Base-by-base conservation (phyloP, 208 protist species). In the Crithidia acanthocephali region DNA sequence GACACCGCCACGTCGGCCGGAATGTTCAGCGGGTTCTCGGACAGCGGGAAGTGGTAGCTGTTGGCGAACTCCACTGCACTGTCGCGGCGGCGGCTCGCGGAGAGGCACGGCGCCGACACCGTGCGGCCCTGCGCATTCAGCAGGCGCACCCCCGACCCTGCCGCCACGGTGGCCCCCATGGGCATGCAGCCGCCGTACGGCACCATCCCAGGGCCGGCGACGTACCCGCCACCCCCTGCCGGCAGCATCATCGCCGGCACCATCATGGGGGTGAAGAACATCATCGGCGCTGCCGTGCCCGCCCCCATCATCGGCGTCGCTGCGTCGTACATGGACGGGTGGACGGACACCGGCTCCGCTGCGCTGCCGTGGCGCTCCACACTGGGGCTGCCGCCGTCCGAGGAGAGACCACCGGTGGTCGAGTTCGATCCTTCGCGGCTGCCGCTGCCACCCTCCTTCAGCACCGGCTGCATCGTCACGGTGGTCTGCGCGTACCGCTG, bases 381-480 rank as follows among this genome's bases (percentile, higher is more conserved):
- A 45, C 47, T 56, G 22, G 65, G 72, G 32, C 58, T 78, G 13
- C 52, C 62, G 15, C 56, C 72, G 9, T 61, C 60, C 0, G 65
- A 72, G 23, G 45, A 58, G 10, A 57, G 48, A 15, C 50, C 37
- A 22, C 44, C 57, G 47, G 47, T 9, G 30, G 63, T 67, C 10
- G 63, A 66, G 22, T 23, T 44, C 10, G 55, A 52, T 4, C 44
- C 62, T 22, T 58, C 70, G 8, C 52, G 28, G 5, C 13, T 37
- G 1, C 53, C 48, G 23, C 51, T 40, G 58, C 40, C 18, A 2
- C 51, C 18, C 7, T 72, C 42, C 48, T 64, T 63, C 40, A 57
- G 65, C 11, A 72, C 27, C 47, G 72, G 72, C 59, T 72, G 72
- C 72, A 78, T 72, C 40, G 72, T 78, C 23, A 59, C 53, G 2